Evolutionary conservation across 202 grass and related monocot genomes (phyloP), one percentile per base, ranked within the genome.

Genomic region (Dendrocalamus latiflorus): DNA sequence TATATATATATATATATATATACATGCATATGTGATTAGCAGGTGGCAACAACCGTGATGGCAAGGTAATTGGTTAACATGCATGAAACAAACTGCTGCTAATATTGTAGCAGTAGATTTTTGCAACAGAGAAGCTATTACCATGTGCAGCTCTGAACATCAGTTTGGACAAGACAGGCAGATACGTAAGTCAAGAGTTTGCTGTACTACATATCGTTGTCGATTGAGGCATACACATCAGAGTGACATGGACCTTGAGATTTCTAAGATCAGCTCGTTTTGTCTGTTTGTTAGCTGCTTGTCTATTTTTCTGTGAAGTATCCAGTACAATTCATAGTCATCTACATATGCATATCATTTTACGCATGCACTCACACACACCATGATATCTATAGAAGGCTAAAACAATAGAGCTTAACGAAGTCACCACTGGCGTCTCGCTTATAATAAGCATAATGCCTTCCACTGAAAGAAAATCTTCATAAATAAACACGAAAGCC

Each of bases 121-220:
- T 24, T 33, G 43, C 14, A 22, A 38, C 51, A 22, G 71, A 81
- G 63, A 76, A 76, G 70, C 62, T 87, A 62, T 67, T 74, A 10
- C 59, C 41, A 48, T 9, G 15, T 25, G 72, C 14, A 37, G 72
- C 38, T 43, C 33, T 79, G 68, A 42, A 36, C 81, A 24, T 68
- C 8, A 51, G 55, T 57, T 79, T 25, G 24, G 83, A 72, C 34
- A 16, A 21, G 68, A 77, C 39, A 22, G 8, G 20, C 64, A 41
- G 43, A 50, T 75, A 16, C 39, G 57, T 15, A 63, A 83, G 48
- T 65, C 26, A 58, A 30, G 38, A 64, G 58, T 30, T 66, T 3
- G 48, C 3, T 72, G 74, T 58, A 33, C 58, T 15, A 24, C 7
- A 57, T 26, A 65, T 77, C 65, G 6, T 75, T 86, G 37, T 65